Percentiles rank a stretch among this genome's conserved stretches.
Evolutionary conservation across 768 basidiomycete species (phyloP).

Genomic region (Boletus eberwhitei): DNA sequence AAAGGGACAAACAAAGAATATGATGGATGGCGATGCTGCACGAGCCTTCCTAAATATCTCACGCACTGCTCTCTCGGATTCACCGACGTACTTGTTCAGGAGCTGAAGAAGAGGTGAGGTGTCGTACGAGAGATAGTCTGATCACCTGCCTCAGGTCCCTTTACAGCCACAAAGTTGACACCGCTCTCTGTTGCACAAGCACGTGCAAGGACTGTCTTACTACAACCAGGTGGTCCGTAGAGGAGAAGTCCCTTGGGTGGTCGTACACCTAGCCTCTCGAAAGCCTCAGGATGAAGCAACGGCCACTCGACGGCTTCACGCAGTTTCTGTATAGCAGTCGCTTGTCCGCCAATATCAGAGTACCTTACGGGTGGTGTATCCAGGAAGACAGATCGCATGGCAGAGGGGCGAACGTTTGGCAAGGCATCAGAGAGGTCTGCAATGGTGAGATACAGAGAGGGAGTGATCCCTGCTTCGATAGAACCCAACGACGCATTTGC

Average conservation of each 20-base stretch:
- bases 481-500: constrained; percentile 8
- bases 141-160: constrained; percentile 84
- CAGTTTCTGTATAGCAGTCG: constrained; percentile 75
- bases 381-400: constrained; percentile 90
- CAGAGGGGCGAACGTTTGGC: constrained; percentile 82
- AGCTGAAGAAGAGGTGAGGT: constrained; percentile 49
- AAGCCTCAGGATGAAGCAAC: constrained; percentile 78
- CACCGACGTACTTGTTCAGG: constrained; percentile 94
- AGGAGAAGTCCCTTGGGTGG: constrained; percentile 89
- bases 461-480: constrained; percentile 1
- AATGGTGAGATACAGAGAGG: constrained; percentile 44
- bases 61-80: constrained; percentile 91
- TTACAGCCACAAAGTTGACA: constrained; percentile 94
- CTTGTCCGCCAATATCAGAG: constrained; percentile 88
- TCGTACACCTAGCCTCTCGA: constrained; percentile 79
- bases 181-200: constrained; percentile 93
- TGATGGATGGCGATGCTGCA: constrained; percentile 89
- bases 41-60: constrained; percentile 96
- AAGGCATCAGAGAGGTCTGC: constrained; percentile 70
- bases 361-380: constrained; percentile 82
- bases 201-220: constrained; percentile 89
- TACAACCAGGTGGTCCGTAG: constrained; percentile 97
- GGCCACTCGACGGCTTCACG: constrained; percentile 97
- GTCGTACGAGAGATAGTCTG: neutral
- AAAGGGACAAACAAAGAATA: constrained; percentile 78